Evolutionary conservation across 805 yeast species (phyloP).

Genomic region (Kluyveromyces nonfermentans): DNA sequence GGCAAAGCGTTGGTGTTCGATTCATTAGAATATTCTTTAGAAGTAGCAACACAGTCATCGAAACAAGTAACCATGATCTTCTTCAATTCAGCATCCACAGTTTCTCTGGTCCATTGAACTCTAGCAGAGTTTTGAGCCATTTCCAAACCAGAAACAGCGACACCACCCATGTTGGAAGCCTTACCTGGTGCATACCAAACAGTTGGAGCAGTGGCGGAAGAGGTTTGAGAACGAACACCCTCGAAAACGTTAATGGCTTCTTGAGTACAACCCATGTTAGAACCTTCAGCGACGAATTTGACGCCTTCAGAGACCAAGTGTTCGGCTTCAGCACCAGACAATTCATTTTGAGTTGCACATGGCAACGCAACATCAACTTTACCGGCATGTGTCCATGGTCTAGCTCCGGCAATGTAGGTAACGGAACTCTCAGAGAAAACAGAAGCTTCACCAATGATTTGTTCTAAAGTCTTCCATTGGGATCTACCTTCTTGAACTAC

Average conservation of each 20-base stretch:
- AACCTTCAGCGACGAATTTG: constrained; percentile 95
- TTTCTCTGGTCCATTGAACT: constrained; percentile 81
- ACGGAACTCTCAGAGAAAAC: constrained; percentile 51
- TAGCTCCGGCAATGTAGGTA: constrained; percentile 82
- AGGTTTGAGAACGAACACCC: constrained; percentile 51
- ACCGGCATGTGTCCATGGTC: constrained; percentile 94
- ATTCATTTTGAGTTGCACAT: constrained; percentile 97
- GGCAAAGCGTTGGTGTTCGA: constrained; percentile 62
- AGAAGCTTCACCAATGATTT: constrained; percentile 48
- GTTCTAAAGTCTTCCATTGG: constrained; percentile 65
- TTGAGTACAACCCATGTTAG: constrained; percentile 98
- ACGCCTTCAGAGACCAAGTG: constrained; percentile 87
- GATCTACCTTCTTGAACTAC: constrained; percentile 71
- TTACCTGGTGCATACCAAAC: constrained; percentile 99
- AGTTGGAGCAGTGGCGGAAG: constrained; percentile 35
- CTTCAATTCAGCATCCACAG: constrained; percentile 86
- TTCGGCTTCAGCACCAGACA: constrained; percentile 93
- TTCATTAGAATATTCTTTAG: constrained; percentile 69
- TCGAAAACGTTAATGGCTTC: constrained; percentile 95
- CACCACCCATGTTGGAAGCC: constrained; percentile 99
- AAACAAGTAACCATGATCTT: constrained; percentile 89
- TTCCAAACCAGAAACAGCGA: constrained; percentile 95
- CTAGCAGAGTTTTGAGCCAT: constrained; percentile 99
- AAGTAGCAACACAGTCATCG: constrained; percentile 85
- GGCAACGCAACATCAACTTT: constrained; percentile 93